Base-by-base conservation (phyloP, 129 eudicot species). In the Artemisia argyi region DNA sequence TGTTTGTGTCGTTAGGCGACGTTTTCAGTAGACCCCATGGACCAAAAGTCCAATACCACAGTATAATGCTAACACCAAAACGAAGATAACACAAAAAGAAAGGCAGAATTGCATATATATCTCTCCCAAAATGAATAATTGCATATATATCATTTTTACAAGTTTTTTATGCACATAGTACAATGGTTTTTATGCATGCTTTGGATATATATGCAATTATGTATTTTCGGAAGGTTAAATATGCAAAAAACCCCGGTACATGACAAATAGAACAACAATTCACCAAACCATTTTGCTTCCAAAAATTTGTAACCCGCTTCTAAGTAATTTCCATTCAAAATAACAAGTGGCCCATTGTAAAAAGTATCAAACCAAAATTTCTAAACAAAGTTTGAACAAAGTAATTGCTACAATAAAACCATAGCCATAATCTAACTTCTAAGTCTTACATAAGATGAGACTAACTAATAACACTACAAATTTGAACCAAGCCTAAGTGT, bases 401-500 rank as follows among this genome's bases (percentile, higher is more conserved):
- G 13, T 12, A 49, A 7, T 62, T 24, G 30, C 73, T 76, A 46
- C 18, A 60, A 68, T 49, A 53, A 58, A 67, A 62, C 63, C 72
- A 78, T 63, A 54, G 72, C 72, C 64, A 71, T 63, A 54, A 20
- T 20, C 22, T 20, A 71, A 15, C 12, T 22, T 63, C 72, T 62
- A 71, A 63, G 72, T 71, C 81, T 78, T 22, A 28, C 72, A 78
- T 18, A 78, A 62, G 15, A 62, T 54, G 54, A 77, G 47, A 69
- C 11, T 22, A 3, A 19, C 11, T 32, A 48, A 48, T 57, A 20
- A 70, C 75, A 18, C 19, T 13, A 67, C 53, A 15, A 26, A 24
- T 47, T 55, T 35, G 64, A 74, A 74, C 79, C 53, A 75, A 65
- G 58, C 49, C 79, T 60, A 50, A 61, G 30, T 47, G 55, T 61